A percentile compares a stretch with the other conserved stretches of the same genome.
Conservation (phyloP, 257 asterid species). For the Rauvolfia tetraphylla region DNA sequence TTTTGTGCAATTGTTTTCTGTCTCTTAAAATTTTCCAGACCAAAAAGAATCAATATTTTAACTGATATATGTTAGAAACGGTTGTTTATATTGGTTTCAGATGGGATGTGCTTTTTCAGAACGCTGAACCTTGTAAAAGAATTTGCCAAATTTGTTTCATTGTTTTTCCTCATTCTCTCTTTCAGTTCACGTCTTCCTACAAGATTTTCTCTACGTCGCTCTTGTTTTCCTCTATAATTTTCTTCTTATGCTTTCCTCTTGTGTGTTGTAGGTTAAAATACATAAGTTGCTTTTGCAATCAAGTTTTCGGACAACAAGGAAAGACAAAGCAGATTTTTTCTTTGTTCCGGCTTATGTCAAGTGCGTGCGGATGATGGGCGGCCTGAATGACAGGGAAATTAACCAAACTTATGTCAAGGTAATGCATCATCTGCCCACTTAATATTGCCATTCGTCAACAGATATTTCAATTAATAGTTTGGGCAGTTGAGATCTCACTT, state of each 20-base stretch:
- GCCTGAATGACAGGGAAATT: conserved; percentile 85
- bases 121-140: not conserved
- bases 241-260: not conserved
- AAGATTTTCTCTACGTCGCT: not conserved
- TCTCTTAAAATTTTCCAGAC: not conserved
- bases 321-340: conserved; percentile 85
- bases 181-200: not conserved
- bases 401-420: conserved; percentile 88
- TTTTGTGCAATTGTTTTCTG: not conserved
- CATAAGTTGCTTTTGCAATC: conserved; percentile 76
- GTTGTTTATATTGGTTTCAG: not conserved
- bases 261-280: conserved; percentile 66
- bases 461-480: not conserved
- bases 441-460: not conserved
- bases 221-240: not conserved
- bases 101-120: not conserved
- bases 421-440: conserved; percentile 17
- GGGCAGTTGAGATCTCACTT: not conserved
- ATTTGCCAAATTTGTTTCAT: not conserved
- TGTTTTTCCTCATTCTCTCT: not conserved
- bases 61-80: not conserved
- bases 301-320: conserved; percentile 59
- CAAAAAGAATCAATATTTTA: not conserved
- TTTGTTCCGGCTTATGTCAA: conserved; percentile 87
- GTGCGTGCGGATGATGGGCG: conserved; percentile 94